Base-by-base conservation (phyloP, 495 filamentous ascomycete species). In the Apiosordaria backusii region DNA sequence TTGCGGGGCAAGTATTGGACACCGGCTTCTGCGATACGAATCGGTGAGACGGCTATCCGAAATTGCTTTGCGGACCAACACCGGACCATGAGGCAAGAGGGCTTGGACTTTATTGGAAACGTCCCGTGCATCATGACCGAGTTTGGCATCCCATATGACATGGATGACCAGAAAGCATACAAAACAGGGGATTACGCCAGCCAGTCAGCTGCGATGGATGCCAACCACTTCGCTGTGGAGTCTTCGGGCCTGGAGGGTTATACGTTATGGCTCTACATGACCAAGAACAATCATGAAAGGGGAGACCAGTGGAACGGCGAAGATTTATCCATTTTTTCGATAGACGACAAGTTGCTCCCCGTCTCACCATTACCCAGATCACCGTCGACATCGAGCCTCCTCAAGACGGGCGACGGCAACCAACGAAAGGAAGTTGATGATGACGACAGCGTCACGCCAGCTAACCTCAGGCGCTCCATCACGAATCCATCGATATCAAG, bases 281-380 rank as follows among this genome's bases (percentile, higher is more conserved):
- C 86, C 35, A 85, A 84, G 83, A 99, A 97, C 74, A 88, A 89
- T 63, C 95, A 99, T 70, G 82, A 89, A 72, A 90, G 90, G 82
- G 96, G 95, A 40, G 95, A 99, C 72, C 87, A 92, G 55, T 99
- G 95, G 95, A 98, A 99, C 67, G 95, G 95, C 27, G 95, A 99
- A 71, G 95, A 99, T 78, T 80, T 99, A 19, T 97, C 92, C 7
- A 96, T 99, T 40, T 90, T 86, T 72, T 97, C 92, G 0, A 66
- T 82, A 3, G 93, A 99, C 68, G 95, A 99, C 72, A 84, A 84
- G 23, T 83, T 87, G 24, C 81, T 96, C 0, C 86, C 87, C 16
- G 75, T 83, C 75, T 78, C 81, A 66, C 73, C 79, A 24, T 45
- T 82, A 21, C 83, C 79, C 10, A 76, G 65, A 22, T 75, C 73